A percentile compares a stretch with the other conserved stretches of the same genome.
phyloP scores from a whole-genome alignment of 345 rosid species.

The Hibiscus trionum region DNA sequence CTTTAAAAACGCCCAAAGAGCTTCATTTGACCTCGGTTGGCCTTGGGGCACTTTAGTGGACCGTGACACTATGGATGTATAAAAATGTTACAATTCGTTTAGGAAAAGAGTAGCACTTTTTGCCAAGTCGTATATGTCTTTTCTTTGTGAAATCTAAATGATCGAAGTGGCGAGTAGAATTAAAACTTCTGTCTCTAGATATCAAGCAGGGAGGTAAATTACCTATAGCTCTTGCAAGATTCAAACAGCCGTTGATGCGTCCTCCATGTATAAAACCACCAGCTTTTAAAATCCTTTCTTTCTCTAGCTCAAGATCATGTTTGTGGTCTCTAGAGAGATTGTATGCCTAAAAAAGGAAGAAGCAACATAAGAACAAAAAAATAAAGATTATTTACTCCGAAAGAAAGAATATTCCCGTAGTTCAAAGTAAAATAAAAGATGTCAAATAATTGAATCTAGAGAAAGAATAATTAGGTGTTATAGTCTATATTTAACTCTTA shows the following conservation, averaged over 20 bases:
- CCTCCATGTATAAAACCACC: slow-evolving; percentile 96
- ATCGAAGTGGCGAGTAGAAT: background rate
- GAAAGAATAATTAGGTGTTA: background rate
- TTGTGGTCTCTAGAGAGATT: slow-evolving; percentile 97
- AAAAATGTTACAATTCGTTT: background rate
- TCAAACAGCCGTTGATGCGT: slow-evolving; percentile 89
- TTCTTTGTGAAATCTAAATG: background rate
- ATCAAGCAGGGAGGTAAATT: slow-evolving; percentile 4
- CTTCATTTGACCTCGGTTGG: too few relatives aligned
- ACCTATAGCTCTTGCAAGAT: slow-evolving; percentile 98
- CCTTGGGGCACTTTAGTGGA: too few relatives aligned
- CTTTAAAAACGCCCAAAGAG: too few relatives aligned
- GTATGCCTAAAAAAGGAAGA: slow-evolving; percentile 48
- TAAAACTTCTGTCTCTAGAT: background rate
- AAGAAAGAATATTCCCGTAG: background rate
- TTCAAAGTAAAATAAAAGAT: too few relatives aligned
- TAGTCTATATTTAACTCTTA: background rate
- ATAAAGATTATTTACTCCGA: background rate
- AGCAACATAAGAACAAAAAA: slow-evolving; percentile 2
- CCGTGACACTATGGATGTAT: background rate
- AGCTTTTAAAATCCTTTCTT: slow-evolving; percentile 88
- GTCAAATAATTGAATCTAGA: background rate
- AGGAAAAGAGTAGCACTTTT: background rate
- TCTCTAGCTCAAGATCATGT: slow-evolving; percentile 92
- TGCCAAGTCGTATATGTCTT: background rate